Conservation (phyloP, 2,329 filamentous ascomycete species). For the Trichoderma gracile region DNA sequence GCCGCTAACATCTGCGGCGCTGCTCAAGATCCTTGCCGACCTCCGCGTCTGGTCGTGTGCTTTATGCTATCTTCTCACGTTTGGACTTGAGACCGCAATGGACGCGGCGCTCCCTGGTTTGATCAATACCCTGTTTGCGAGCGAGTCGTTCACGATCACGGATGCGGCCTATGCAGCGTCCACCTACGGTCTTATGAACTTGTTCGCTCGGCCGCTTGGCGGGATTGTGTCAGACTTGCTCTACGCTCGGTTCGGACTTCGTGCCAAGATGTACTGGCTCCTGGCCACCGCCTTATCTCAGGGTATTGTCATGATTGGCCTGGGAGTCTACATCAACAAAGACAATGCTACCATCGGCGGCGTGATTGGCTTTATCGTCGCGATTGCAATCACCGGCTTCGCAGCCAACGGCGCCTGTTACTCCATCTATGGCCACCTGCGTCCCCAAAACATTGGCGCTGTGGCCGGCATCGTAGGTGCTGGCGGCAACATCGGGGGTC, state of each 20-base stretch:
- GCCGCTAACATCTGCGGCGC: slow-evolving; percentile 37
- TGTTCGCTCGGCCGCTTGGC: slow-evolving; percentile 66
- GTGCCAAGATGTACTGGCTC: slow-evolving; percentile 50
- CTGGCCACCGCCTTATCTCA: slow-evolving; percentile 57
- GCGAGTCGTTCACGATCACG: slow-evolving; percentile 57
- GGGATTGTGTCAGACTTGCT: slow-evolving; percentile 57
- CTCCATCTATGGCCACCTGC: slow-evolving; percentile 81
- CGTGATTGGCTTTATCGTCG: slow-evolving; percentile 75
- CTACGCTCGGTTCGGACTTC: slow-evolving; percentile 44
- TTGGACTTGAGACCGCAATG: slow-evolving; percentile 63
- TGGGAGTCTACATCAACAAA: slow-evolving; percentile 53
- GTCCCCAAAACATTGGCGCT: slow-evolving; percentile 76
- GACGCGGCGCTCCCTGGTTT: slow-evolving; percentile 60
- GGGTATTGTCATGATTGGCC: slow-evolving; percentile 61
- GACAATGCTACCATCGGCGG: slow-evolving; percentile 60
- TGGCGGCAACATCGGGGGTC: slow-evolving; percentile 79
- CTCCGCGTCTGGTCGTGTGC: slow-evolving; percentile 56
- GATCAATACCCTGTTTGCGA: slow-evolving; percentile 59
- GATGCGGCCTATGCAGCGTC: slow-evolving; percentile 53
- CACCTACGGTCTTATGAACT: slow-evolving; percentile 75
- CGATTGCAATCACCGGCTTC: slow-evolving; percentile 80
- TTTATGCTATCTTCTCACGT: slow-evolving; percentile 61
- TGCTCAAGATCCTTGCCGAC: slow-evolving; percentile 51
- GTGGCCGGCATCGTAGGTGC: slow-evolving; percentile 79
- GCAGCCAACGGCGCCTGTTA: slow-evolving; percentile 86